A percentile compares a stretch with the other conserved stretches of the same genome.
Conservation (phyloP, 768 basidiomycete species). For the Phaeotremella skinneri region DNA sequence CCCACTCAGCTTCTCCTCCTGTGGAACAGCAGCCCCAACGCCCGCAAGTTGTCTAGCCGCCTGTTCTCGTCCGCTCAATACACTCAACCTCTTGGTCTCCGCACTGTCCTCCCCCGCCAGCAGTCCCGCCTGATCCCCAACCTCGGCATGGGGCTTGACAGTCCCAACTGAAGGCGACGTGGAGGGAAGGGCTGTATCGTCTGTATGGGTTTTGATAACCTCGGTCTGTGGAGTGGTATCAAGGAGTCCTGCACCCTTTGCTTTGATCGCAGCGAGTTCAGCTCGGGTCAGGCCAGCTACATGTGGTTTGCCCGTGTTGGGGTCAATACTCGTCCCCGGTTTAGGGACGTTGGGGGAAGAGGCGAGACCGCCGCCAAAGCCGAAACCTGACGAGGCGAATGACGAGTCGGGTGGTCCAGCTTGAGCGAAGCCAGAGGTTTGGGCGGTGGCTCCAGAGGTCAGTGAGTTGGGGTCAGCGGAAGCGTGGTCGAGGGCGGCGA, state of each 20-base stretch:
- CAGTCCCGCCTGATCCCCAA: conserved; percentile 4
- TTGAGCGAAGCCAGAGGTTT: conserved; percentile 26
- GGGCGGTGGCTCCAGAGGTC: conserved; percentile 11
- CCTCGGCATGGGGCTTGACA: too few species aligned
- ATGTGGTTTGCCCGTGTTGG: conserved; percentile 39
- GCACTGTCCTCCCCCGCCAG: background rate
- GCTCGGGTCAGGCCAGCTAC: conserved; percentile 37
- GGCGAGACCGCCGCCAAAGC: conserved; percentile 29
- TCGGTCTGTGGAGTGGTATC: conserved; percentile 13
- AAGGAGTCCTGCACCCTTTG: conserved; percentile 21
- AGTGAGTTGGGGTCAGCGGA: background rate
- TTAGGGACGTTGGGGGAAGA: conserved; percentile 39
- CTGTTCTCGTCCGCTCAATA: conserved; percentile 44
- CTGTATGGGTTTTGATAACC: conserved; percentile 4
- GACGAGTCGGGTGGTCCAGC: conserved; percentile 16
- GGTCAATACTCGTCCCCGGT: conserved; percentile 35
- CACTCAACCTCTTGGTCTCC: conserved; percentile 14
- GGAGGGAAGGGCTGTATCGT: too few species aligned
- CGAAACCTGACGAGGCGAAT: background rate
- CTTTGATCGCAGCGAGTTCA: conserved; percentile 35
- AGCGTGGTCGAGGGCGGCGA: conserved; percentile 5
- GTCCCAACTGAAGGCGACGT: background rate
- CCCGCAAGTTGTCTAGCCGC: conserved; percentile 44
- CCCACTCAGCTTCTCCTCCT: conserved; percentile 26
- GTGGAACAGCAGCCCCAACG: background rate